phyloP scores from a whole-genome alignment of 2,329 filamentous ascomycete species.

The Cadophora malorum region DNA sequence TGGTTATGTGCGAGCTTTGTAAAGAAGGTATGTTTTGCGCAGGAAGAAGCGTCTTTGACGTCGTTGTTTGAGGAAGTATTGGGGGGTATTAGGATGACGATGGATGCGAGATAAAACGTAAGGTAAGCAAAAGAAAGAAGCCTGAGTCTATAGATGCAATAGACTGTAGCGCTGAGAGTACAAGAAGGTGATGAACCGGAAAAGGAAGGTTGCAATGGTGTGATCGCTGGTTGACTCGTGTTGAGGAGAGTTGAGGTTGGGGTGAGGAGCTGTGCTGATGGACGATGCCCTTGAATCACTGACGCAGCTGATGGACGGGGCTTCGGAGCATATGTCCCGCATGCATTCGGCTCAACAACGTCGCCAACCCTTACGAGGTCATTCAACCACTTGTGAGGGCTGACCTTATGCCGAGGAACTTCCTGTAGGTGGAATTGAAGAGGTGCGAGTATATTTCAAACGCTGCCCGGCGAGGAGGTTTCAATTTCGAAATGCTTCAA shows the following conservation, averaged over 20 bases:
- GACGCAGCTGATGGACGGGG: constrained; percentile 16
- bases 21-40: neutral
- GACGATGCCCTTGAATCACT: constrained; percentile 12
- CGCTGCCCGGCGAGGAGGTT: neutral
- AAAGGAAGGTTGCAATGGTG: neutral
- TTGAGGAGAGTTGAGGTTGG: constrained; percentile 22
- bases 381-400: constrained; percentile 11
- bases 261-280: constrained; percentile 1
- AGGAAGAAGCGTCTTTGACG: constrained; percentile 11
- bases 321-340: constrained; percentile 4
- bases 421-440: neutral
- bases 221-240: constrained; percentile 23
- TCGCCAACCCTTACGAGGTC: constrained; percentile 4
- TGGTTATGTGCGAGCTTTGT: neutral
- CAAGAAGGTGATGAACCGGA: constrained; percentile 20
- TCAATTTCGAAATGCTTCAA: neutral
- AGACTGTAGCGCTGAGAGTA: neutral
- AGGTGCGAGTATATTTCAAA: neutral
- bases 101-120: constrained; percentile 15
- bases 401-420: constrained; percentile 10
- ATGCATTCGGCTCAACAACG: constrained; percentile 18
- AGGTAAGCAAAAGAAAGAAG: neutral
- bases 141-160: constrained; percentile 18
- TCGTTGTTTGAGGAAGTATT: constrained; percentile 21
- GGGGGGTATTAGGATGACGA: constrained; percentile 4